Evolutionary conservation across 495 filamentous ascomycete genomes (phyloP).

Genomic region (Hypoxylon cercidicola): DNA sequence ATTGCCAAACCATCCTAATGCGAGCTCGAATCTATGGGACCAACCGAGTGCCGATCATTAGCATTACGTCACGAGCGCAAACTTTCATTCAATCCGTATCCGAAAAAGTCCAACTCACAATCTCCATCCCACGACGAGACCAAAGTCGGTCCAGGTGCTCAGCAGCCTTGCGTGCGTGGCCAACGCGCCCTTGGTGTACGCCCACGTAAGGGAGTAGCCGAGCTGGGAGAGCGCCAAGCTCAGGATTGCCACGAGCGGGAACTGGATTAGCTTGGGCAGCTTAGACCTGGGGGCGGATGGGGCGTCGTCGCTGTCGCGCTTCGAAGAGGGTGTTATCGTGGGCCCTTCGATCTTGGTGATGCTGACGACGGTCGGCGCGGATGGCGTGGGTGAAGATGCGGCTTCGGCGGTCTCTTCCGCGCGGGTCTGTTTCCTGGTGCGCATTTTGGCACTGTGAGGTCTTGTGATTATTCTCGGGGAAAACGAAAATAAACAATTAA

Average conservation of each 20-base stretch:
- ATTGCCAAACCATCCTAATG: conserved; percentile 72
- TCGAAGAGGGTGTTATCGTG: conserved; percentile 14
- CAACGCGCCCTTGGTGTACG: conserved; percentile 65
- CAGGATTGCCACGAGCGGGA: conserved; percentile 69
- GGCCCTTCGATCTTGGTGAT: conserved; percentile 43
- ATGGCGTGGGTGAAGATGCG: neutral
- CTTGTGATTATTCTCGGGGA: neutral
- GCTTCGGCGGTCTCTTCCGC: conserved; percentile 28
- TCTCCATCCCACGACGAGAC: conserved; percentile 71
- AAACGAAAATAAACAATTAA: neutral
- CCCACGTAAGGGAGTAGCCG: conserved; percentile 64
- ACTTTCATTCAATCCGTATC: neutral
- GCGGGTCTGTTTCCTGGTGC: conserved; percentile 41
- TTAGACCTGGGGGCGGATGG: conserved; percentile 36
- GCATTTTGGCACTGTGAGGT: conserved; percentile 16
- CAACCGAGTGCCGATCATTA: conserved; percentile 31
- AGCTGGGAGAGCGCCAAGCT: conserved; percentile 69
- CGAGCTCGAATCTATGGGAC: conserved; percentile 68
- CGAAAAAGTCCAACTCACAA: conserved; percentile 51
- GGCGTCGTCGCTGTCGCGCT: conserved; percentile 4
- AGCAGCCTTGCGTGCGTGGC: conserved; percentile 68
- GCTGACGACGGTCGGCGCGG: conserved; percentile 20
- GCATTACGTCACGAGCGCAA: conserved; percentile 42
- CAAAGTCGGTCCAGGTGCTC: conserved; percentile 70
- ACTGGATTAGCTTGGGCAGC: conserved; percentile 66